phyloP scores from a whole-genome alignment of 495 filamentous ascomycete species.

The Aspergillus sparsus region DNA sequence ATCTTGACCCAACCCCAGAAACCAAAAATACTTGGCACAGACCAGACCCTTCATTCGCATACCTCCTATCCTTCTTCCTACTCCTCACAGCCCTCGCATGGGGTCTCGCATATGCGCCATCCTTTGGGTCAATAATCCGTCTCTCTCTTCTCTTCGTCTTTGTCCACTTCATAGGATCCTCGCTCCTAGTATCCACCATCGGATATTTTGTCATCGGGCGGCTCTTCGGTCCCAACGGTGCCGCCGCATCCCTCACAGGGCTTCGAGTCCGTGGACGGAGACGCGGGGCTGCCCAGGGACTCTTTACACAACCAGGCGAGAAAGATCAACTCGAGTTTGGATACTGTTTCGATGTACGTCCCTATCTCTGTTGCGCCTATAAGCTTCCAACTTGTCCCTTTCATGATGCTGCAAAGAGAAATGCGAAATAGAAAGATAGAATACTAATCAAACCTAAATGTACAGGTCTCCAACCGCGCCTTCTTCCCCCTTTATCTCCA shows the following conservation, averaged over 20 bases:
- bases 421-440: neutral
- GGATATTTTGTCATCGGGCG: conserved; percentile 66
- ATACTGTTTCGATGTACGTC: conserved; percentile 73
- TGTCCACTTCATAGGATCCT: conserved; percentile 64
- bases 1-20: conserved; percentile 44
- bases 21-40: conserved; percentile 79
- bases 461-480: conserved; percentile 67
- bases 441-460: neutral
- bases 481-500: conserved; percentile 76
- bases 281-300: conserved; percentile 54
- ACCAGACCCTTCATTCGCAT: conserved; percentile 75
- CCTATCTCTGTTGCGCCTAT: neutral
- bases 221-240: conserved; percentile 58
- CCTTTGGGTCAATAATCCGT: conserved; percentile 56
- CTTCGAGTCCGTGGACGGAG: conserved; percentile 48
- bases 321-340: conserved; percentile 70
- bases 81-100: conserved; percentile 72
- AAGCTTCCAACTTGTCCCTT: too few species aligned
- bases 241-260: conserved; percentile 43
- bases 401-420: too few species aligned
- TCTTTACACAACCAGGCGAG: conserved; percentile 57
- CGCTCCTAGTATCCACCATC: conserved; percentile 59
- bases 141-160: conserved; percentile 66
- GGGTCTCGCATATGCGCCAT: conserved; percentile 67
- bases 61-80: conserved; percentile 74